Percentiles rank a stretch among this genome's conserved stretches.
phyloP scores from a whole-genome alignment of 1,139 yeast species.

The Spathaspora sp. region DNA sequence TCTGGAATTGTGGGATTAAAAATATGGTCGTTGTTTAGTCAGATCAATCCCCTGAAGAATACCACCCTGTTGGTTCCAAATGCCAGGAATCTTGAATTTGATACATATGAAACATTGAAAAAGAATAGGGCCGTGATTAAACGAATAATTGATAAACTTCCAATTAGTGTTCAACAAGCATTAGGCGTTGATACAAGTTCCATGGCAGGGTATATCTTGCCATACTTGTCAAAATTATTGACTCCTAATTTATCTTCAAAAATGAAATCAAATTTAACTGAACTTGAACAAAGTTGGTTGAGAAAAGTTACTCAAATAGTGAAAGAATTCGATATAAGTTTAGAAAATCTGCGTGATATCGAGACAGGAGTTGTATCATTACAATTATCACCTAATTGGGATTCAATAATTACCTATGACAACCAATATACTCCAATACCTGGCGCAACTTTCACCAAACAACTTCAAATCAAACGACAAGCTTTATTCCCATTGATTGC shows the following conservation, averaged over 20 bases:
- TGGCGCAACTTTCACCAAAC: slow-evolving; percentile 17
- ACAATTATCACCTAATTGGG: slow-evolving; percentile 40
- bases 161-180: slow-evolving; percentile 25
- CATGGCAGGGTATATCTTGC: slow-evolving; percentile 37
- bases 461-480: slow-evolving; percentile 30
- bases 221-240: slow-evolving; percentile 46
- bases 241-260: slow-evolving; percentile 40
- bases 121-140: slow-evolving; percentile 29
- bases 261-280: slow-evolving; percentile 23
- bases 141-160: slow-evolving; percentile 26
- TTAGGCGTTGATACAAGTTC: slow-evolving; percentile 31
- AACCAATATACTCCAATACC: slow-evolving; percentile 20
- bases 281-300: slow-evolving; percentile 25
- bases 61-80: slow-evolving; percentile 32
- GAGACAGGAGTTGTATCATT: slow-evolving; percentile 31
- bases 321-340: slow-evolving; percentile 25
- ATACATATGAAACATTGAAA: slow-evolving; percentile 31
- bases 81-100: slow-evolving; percentile 46
- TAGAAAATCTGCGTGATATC: slow-evolving; percentile 36
- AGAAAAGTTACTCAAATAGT: slow-evolving; percentile 30
- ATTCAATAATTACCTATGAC: slow-evolving; percentile 29
- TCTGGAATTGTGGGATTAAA: slow-evolving; percentile 60
- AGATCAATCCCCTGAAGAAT: slow-evolving; percentile 42
- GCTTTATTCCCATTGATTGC: slow-evolving; percentile 40
- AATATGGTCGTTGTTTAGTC: slow-evolving; percentile 66